Base-by-base conservation (phyloP, 176 grass and related monocot genomes). In the Leersia perrieri region DNA sequence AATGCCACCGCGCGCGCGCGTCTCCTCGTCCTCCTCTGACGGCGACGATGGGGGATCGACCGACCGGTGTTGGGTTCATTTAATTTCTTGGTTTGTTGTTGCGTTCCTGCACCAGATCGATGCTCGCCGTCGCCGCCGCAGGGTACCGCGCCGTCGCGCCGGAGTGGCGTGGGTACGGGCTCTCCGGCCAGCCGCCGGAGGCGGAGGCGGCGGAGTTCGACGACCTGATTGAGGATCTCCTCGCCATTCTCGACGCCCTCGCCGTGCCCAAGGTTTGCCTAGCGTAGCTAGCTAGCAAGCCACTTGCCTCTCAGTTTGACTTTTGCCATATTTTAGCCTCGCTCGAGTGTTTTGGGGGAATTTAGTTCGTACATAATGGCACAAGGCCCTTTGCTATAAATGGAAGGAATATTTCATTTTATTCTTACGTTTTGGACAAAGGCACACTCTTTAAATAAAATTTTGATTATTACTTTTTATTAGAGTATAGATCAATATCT, bases 141-240 rank as follows among this genome's bases (percentile, higher is more conserved):
- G 87, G 90, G 45, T 89, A 87, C 87, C 87, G 80, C 60, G 90
- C 90, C 75, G 38, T 92, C 70, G 84, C 90, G 71, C 87, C 90
- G 7, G 90, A 89, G 65, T 67, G 81, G 75, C 84, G 90, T 22
- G 87, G 90, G 18, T 92, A 92, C 71, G 90, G 90, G 0, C 87
- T 92, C 15, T 92, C 91, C 0, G 84, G 74, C 72, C 87, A 84
- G 84, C 91, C 91, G 47, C 47, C 87, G 80, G 87, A 87, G 47
- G 39, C 87, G 72, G 45, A 51, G 45, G 87, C 81, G 71, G 5
- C 74, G 26, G 67, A 77, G 33, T 73, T 41, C 45, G 58, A 76
- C 80, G 20, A 81, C 90, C 32, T 81, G 71, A 66, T 51, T 1
- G 84, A 92, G 0, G 84, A 84, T 72, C 83, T 92, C 72, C 72